These are phyloP conservation scores for Powellomyces hirtus DNA, from an alignment of 192 early-diverging fungal genomes.

Conservation along the genomic window DNA sequence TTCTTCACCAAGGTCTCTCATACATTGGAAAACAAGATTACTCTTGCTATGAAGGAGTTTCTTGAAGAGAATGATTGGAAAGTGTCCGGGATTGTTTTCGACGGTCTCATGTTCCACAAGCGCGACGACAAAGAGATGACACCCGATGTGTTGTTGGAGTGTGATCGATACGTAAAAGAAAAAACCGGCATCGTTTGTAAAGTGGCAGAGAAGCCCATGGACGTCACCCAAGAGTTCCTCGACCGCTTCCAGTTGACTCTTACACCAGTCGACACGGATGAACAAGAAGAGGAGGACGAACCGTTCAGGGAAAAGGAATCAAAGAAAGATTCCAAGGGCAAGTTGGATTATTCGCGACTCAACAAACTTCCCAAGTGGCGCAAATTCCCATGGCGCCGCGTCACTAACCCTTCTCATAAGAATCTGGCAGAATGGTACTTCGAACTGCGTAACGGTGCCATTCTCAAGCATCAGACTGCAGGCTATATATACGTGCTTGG, in stretches of 20 bases:
- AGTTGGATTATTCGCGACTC: too few relatives aligned
- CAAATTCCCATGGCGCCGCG: too few relatives aligned
- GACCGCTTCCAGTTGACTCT: not conserved
- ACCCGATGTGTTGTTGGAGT: not conserved
- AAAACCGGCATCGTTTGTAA: not conserved
- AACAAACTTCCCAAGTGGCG: too few relatives aligned
- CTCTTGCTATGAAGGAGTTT: not conserved
- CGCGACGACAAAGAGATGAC: conserved; percentile 6
- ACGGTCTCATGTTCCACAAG: conserved; percentile 8
- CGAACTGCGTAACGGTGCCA: too few relatives aligned
- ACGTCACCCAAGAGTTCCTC: conserved; percentile 6
- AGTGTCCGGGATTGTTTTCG: conserved; percentile 3
- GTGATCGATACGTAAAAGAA: not conserved
- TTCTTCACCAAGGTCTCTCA: not conserved
- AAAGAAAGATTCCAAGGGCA: too few relatives aligned
- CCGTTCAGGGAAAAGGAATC: too few relatives aligned
- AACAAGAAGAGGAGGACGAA: too few relatives aligned
- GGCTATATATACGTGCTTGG: too few relatives aligned
- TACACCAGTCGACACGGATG: too few relatives aligned
- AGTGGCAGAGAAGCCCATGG: conserved; percentile 4
- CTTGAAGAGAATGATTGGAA: conserved; percentile 1
- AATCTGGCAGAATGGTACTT: too few relatives aligned
- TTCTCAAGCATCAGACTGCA: too few relatives aligned
- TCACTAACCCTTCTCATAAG: too few relatives aligned
- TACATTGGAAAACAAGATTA: conserved; percentile 17